A percentile compares a stretch with the other conserved stretches of the same genome.
These are phyloP conservation scores for Fusarium coffeatum DNA, from an alignment of 2,329 filamentous ascomycete genomes.

Conservation along the genomic window DNA sequence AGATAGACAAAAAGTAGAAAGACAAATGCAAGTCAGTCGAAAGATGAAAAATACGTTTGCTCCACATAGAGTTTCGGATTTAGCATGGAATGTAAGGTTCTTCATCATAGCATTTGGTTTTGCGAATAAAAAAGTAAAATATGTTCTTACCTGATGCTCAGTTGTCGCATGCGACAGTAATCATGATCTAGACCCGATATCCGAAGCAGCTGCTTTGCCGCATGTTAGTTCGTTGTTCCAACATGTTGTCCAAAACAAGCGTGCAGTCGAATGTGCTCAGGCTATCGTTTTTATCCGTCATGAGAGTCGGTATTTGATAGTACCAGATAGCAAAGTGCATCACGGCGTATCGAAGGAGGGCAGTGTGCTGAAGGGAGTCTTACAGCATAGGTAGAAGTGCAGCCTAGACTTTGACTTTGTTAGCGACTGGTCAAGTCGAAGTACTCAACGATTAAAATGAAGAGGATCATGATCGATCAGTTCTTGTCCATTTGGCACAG, in stretches of 20 bases:
- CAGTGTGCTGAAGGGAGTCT: conserved; percentile 16
- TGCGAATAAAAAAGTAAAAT: conserved; percentile 33
- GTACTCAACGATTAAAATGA: conserved; percentile 17
- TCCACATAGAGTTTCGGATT: conserved; percentile 76
- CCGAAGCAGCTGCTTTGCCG: conserved; percentile 10
- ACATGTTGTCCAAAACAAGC: conserved; percentile 8
- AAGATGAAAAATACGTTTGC: conserved; percentile 85
- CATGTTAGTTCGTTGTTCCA: conserved; percentile 15
- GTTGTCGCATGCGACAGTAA: background rate
- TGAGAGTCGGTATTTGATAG: conserved; percentile 60
- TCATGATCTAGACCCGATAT: background rate
- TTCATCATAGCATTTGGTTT: conserved; percentile 67
- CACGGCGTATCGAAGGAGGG: conserved; percentile 45
- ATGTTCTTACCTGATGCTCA: conserved; percentile 44
- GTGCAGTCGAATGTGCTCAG: conserved; percentile 43
- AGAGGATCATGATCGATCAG: conserved; percentile 53
- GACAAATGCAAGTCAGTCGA: conserved; percentile 71
- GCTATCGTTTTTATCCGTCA: conserved; percentile 54
- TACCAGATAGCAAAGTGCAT: conserved; percentile 56
- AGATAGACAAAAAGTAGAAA: conserved; percentile 38
- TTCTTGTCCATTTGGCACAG: conserved; percentile 66
- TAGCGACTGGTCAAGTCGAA: conserved; percentile 30
- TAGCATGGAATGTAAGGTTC: conserved; percentile 80
- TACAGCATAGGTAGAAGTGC: conserved; percentile 11
- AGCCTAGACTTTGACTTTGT: conserved; percentile 36